Evolutionary conservation across 2,329 filamentous ascomycete species (phyloP), one percentile per base, ranked within the genome.

Genomic region (Trichoderma gracile): DNA sequence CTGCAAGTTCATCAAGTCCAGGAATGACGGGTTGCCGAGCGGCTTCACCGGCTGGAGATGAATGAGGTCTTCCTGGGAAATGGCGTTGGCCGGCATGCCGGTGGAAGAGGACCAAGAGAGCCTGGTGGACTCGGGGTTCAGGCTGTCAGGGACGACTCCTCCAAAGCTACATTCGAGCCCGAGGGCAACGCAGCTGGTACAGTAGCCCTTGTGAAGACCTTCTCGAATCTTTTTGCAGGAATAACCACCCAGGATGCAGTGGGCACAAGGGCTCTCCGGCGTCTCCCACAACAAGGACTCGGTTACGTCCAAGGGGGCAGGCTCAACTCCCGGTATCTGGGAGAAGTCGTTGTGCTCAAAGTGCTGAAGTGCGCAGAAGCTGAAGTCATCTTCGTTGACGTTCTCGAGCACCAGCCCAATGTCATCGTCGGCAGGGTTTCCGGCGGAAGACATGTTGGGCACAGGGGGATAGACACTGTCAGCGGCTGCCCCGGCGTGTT

Each of bases 131-230:
- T 70, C 74, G 3, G 76, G 71, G 53, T 76, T 73, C 47, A 78
- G 69, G 58, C 73, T 74, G 66, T 74, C 73, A 21, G 72, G 67
- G 46, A 73, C 72, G 42, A 74, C 70, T 30, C 73, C 68, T 23
- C 79, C 83, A 67, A 87, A 83, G 74, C 85, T 88, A 74, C 86
- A 88, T 43, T 81, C 79, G 68, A 81, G 77, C n/a, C 80, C 78
- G 40, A 88, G 76, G 15, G 86, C 85, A 52, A 88, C 84, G 69
- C 86, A 88, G 69, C 81, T 85, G 33, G 85, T 88, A 70, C 86
- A 88, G 68, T 84, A 86, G 65, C 84, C 84, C 73, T 81, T 84
- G 71, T 84, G 82, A 69, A 79, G 78, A 81, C 85, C 85, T 74
- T 88, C 85, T 40, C 80, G 75, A 65, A 88, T 84, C 40, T 78